These are phyloP conservation scores for Xerocomellus dryophilus DNA, from an alignment of 768 basidiomycete genomes.

Conservation along the genomic window DNA sequence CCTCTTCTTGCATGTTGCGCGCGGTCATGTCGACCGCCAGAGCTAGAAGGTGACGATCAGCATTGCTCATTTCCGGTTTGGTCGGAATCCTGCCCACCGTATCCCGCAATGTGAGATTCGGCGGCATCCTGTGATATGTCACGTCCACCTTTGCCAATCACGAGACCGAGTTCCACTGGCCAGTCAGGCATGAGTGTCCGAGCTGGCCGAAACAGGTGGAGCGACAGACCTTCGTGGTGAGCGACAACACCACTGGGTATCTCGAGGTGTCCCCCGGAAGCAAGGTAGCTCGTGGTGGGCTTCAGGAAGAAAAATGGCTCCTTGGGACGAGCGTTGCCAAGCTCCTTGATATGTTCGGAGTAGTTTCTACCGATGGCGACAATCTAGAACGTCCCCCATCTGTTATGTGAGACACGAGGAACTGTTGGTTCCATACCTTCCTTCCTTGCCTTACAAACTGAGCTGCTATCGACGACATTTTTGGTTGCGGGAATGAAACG, in stretches of 20 bases:
- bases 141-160: conserved; percentile 85
- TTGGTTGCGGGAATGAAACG: conserved; percentile 4
- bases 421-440: conserved; percentile 33
- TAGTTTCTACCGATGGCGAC: conserved; percentile 97
- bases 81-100: conserved; percentile 51
- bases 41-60: conserved; percentile 44
- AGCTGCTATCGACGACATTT: conserved; percentile 34
- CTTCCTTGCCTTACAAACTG: conserved; percentile 46
- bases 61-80: not conserved
- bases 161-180: conserved; percentile 91
- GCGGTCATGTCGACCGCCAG: conserved; percentile 96
- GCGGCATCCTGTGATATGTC: conserved; percentile 76
- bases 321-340: conserved; percentile 78
- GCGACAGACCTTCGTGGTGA: conserved; percentile 80
- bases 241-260: conserved; percentile 80
- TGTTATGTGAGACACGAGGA: not conserved
- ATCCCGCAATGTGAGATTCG: conserved; percentile 81
- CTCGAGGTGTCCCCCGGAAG: conserved; percentile 75
- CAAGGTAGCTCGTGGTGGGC: conserved; percentile 86
- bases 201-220: not conserved
- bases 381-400: conserved; percentile 49
- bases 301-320: conserved; percentile 99
- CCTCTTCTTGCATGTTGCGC: conserved; percentile 89
- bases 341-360: conserved; percentile 85
- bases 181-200: not conserved